Base-by-base conservation (phyloP, 257 asterid species). In the Solanum tarapatanum region DNA sequence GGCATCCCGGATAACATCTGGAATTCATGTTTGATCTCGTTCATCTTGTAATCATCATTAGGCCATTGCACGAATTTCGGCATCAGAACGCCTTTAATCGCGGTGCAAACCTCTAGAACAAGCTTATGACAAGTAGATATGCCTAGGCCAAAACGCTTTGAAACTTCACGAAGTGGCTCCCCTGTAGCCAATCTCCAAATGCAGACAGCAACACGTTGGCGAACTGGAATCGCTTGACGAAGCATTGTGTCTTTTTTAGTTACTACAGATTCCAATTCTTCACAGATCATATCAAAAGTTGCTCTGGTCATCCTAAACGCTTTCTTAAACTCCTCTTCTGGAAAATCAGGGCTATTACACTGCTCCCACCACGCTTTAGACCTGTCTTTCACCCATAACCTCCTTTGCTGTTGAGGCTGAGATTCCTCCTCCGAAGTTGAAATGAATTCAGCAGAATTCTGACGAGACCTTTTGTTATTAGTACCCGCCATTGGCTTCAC, bases 291-390 rank as follows among this genome's bases (percentile, higher is more conserved):
- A 23, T 95, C 94, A 79, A 96, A 96, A 0, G 99, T 96, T 0
- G 94, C 90, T 86, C 87, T 91, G 88, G 98, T 94, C 98, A 96
- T 94, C 4, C 96, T 90, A 79, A 96, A 96, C 1, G 95, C 94
- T 5, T 87, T 89, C 51, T 82, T 88, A 90, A 96, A 96, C 69
- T 96, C 98, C 55, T 91, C 94, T 11, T 94, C 98, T 0, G 99
- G 95, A 30, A 90, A 95, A 37, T 92, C 95, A 0, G 94, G 91
- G 89, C 96, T 90, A 89, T 86, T 93, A n/a, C 92, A 92, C 4
- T 88, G 96, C 88, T 96, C 96, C 99, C 99, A 96, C 99, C 99
- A 96, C 3, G 93, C 98, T n/a, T 91, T 94, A 1, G 99, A 95
- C 51, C 99, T 91, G 88, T 37, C 84, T 87, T 95, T 96, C 84